A percentile compares a stretch with the other conserved stretches of the same genome.
Conservation (phyloP, 805 yeast genomes). For the Candida tallmaniae region DNA sequence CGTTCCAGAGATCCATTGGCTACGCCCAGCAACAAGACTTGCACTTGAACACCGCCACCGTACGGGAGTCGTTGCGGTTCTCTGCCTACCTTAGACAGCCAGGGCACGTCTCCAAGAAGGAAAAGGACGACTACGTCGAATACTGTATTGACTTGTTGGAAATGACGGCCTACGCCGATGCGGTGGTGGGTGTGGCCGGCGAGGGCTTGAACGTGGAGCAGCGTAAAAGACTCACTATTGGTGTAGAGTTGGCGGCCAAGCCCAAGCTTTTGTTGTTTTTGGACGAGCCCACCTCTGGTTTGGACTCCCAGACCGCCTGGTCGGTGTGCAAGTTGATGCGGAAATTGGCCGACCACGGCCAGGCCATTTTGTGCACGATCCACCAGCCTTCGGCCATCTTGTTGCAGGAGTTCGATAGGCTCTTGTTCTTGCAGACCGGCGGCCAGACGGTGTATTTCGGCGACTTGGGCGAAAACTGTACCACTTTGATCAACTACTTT, state of each 20-base stretch:
- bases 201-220: conserved; percentile 48
- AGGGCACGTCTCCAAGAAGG: conserved; percentile 44
- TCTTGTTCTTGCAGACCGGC: conserved; percentile 65
- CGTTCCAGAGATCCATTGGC: conserved; percentile 75
- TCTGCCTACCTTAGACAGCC: conserved; percentile 74
- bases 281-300: conserved; percentile 44
- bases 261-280: conserved; percentile 35
- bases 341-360: conserved; percentile 38
- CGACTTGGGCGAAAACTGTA: conserved; percentile 65
- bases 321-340: conserved; percentile 37
- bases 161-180: conserved; percentile 68
- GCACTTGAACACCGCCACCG: conserved; percentile 64
- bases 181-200: conserved; percentile 72
- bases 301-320: conserved; percentile 42
- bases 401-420: conserved; percentile 72
- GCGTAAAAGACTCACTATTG: conserved; percentile 38
- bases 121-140: conserved; percentile 65
- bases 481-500: conserved; percentile 56
- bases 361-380: conserved; percentile 51
- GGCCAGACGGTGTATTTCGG: conserved; percentile 82
- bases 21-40: conserved; percentile 79
- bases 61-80: conserved; percentile 67
- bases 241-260: conserved; percentile 39
- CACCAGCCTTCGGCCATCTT: conserved; percentile 84
- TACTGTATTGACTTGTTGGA: conserved; percentile 61